Base-by-base conservation (phyloP, 495 filamentous ascomycete species). In the Pyrenula aspistea region DNA sequence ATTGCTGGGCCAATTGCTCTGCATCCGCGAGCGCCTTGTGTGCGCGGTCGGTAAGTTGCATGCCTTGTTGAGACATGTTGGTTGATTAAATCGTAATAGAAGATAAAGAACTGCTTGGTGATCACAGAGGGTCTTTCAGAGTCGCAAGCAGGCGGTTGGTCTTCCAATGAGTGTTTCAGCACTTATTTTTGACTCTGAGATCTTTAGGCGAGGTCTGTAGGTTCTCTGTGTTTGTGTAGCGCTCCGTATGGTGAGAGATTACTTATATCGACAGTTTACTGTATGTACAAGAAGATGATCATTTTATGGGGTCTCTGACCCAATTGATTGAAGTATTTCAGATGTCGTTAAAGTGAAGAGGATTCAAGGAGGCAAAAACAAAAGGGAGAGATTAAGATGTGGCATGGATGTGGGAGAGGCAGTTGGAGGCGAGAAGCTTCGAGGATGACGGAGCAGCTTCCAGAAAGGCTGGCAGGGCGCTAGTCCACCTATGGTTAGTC, bases 11-110 rank as follows among this genome's bases (percentile, higher is more conserved):
- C 56, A 95, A 78, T 47, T 77, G 76, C 71, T 87, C 86, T 66
- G 91, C 86, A 69, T 95, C 93, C 57, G 84, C 81, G 66, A 98
- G 72, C 61, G 93, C 84, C 73, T 90, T 86, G 68, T 88, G 85
- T 54, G 88, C 93, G 71, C 88, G 78, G 67, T 97, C 93, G 58
- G 93, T 98, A 65, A 95, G 94, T 63, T 94, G 83, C 82, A 87
- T 85, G 49, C 65, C 64, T 19, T 20, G 22, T 10, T 20, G 19
- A 52, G 50, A 20, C 50, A 52, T 52, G 50, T 10, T 52, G 50
- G 22, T 8, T 10, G 19, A 21, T 19, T 52, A 52, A 15, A 15
- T 42, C 31, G 31, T 42, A 8, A 42, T 42, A 15, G 4, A 42
- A 8, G 31, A 42, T 4, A 42, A 42, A 42, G 31, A 15, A 8